These are phyloP conservation scores for Dalbergia cultrata DNA, from an alignment of 306 rosid species.

Conservation along the genomic window DNA sequence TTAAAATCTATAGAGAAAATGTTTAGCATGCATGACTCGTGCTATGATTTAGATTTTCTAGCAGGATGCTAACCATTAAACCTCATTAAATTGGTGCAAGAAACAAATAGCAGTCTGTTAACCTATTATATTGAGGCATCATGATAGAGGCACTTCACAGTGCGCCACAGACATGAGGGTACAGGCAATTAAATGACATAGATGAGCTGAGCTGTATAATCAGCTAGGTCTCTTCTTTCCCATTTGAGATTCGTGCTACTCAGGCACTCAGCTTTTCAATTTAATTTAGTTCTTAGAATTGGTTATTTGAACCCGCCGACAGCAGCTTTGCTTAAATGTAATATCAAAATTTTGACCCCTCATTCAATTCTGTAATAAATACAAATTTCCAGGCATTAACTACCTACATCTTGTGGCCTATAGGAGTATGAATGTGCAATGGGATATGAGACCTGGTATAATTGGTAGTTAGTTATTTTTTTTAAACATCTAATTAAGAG, in stretches of 20 bases:
- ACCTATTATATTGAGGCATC: not conserved
- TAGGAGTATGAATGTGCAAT: not conserved
- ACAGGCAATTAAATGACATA: slow-evolving; percentile 25
- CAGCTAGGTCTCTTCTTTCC: not conserved
- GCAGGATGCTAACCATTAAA: not conserved
- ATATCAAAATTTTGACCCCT: not conserved
- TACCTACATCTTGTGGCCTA: not conserved
- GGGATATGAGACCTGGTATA: no score
- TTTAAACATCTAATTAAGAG: no score
- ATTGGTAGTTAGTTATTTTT: no score
- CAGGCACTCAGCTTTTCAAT: not conserved
- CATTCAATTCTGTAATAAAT: not conserved
- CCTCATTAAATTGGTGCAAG: not conserved
- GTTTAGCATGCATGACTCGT: not conserved
- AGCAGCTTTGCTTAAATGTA: not conserved
- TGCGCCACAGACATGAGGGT: not conserved
- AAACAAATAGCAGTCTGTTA: not conserved
- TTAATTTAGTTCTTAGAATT: slow-evolving; percentile 1
- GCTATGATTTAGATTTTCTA: not conserved
- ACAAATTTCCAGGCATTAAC: not conserved
- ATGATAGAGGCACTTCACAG: slow-evolving; percentile 11
- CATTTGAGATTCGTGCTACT: not conserved
- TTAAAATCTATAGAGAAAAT: no score
- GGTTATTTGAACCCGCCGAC: not conserved
- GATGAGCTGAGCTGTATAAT: slow-evolving; percentile 32